Percentiles rank a stretch among this genome's conserved stretches.
phyloP scores from a whole-genome alignment of 345 rosid species.

The Euphorbia peplus region DNA sequence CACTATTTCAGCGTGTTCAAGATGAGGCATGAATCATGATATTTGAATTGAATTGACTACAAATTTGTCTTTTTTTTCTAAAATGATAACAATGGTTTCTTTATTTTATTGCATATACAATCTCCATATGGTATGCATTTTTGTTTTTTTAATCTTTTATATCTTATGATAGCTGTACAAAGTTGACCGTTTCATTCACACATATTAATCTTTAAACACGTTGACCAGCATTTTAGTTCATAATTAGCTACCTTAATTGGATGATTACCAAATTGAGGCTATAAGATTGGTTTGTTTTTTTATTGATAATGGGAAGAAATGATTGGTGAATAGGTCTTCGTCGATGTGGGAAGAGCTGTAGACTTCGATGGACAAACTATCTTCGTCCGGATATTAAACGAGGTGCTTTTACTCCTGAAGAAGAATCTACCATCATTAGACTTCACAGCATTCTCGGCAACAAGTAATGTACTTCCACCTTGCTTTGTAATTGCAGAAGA shows the following conservation, averaged over 20 bases:
- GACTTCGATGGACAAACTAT: constrained; percentile 47
- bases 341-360: constrained; percentile 44
- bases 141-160: neutral
- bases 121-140: neutral
- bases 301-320: neutral
- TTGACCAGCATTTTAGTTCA: no score
- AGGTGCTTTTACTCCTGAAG: constrained; percentile 38
- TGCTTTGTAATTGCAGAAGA: no score
- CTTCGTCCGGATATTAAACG: constrained; percentile 39
- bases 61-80: neutral
- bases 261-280: no score
- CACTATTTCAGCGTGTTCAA: no score
- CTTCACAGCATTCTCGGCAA: constrained; percentile 37
- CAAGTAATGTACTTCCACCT: constrained; percentile 25
- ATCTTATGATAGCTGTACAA: no score
- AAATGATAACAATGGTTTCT: neutral
- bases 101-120: neutral
- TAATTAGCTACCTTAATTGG: no score
- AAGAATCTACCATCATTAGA: constrained; percentile 27
- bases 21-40: neutral
- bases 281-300: neutral
- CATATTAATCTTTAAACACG: no score
- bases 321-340: constrained; percentile 16
- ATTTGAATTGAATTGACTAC: neutral
- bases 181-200: no score